phyloP scores from a whole-genome alignment of 352 stramenopile species.

The Globisporangium carolinianum region DNA sequence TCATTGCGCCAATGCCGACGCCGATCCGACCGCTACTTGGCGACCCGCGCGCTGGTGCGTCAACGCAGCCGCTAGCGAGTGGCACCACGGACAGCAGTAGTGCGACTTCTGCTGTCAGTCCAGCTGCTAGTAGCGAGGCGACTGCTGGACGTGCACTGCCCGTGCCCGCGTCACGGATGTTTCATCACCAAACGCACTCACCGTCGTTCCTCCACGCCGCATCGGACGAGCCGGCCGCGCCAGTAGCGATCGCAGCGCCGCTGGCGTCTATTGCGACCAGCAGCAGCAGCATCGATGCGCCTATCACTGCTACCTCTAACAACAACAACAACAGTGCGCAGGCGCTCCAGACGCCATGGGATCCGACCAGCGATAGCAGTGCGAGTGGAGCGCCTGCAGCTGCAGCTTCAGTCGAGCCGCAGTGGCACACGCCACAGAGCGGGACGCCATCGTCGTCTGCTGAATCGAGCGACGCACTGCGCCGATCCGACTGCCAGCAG shows the following conservation, averaged over 20 bases:
- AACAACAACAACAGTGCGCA: constrained; percentile 9
- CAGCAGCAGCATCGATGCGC: background rate
- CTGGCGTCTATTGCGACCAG: background rate
- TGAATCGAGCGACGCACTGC: background rate
- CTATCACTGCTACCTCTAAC: background rate
- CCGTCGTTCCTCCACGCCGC: constrained; percentile 54
- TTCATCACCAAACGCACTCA: constrained; percentile 42
- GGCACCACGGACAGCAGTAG: too few relatives aligned
- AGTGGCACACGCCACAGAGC: background rate
- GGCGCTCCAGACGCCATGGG: constrained; percentile 21
- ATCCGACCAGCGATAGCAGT: background rate
- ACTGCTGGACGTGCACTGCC: constrained; percentile 5
- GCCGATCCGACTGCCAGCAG: background rate
- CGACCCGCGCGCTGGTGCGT: constrained; percentile 34
- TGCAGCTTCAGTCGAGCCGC: background rate
- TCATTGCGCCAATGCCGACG: constrained; percentile 57
- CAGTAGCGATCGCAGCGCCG: constrained; percentile 6
- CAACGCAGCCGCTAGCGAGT: too few relatives aligned
- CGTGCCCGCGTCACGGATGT: constrained; percentile 49
- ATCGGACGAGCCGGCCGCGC: constrained; percentile 29
- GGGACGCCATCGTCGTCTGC: too few relatives aligned
- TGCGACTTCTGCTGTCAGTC: too few relatives aligned
- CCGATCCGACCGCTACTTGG: constrained; percentile 66
- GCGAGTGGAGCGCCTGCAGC: background rate
- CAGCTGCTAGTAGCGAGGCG: too few relatives aligned